Conservation (phyloP, 306 rosid genomes). For the Lupinus albus region DNA sequence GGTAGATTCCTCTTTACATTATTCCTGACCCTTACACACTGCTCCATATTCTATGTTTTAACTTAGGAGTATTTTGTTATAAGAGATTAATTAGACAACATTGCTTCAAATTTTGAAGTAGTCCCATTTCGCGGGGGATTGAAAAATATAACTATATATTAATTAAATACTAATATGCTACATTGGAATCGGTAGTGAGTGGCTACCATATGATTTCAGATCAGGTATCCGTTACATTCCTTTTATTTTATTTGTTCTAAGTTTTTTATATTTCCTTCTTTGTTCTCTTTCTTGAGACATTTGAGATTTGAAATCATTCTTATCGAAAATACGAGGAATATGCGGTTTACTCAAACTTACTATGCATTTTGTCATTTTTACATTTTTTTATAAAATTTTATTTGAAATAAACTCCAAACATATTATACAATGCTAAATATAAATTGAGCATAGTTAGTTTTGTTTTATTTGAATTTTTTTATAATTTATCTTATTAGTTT, state of each 20-base stretch:
- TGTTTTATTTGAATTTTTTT: too few species aligned
- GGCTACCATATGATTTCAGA: constrained; percentile 43
- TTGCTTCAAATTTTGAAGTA: constrained; percentile 64
- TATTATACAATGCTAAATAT: too few species aligned
- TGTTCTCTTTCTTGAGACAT: background rate
- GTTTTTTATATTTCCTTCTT: background rate
- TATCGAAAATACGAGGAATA: too few species aligned
- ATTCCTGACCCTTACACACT: constrained; percentile 62
- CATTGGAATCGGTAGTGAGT: constrained; percentile 42
- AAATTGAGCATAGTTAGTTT: too few species aligned
- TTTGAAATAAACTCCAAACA: too few species aligned
- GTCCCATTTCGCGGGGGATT: constrained; percentile 41
- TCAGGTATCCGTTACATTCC: constrained; percentile 11
- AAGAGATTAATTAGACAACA: background rate
- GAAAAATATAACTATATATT: background rate
- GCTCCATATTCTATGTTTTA: constrained; percentile 55
- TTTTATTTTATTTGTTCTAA: background rate
- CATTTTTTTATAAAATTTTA: too few species aligned
- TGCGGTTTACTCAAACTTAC: too few species aligned
- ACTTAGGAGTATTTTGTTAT: constrained; percentile 12
- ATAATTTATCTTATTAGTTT: too few species aligned
- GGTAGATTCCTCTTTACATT: constrained; percentile 75
- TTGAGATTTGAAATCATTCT: background rate
- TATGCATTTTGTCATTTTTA: too few species aligned
- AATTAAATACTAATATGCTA: background rate